Conservation (phyloP, 202 grass and related monocot species). For the Panicum hallii region DNA sequence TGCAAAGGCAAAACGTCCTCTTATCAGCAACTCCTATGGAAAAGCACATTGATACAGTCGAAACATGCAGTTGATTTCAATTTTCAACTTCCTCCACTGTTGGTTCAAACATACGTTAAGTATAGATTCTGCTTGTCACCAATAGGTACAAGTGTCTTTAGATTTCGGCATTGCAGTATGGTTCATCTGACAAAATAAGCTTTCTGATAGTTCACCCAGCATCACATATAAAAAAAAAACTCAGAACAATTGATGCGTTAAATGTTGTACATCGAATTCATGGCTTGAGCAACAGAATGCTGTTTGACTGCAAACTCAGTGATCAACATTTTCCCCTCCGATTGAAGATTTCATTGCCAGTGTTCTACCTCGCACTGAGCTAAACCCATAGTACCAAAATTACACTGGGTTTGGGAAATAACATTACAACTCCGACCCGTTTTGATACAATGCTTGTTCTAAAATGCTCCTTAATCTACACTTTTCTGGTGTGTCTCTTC, state of each 20-base stretch:
- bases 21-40: neutral
- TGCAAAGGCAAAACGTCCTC: neutral
- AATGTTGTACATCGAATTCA: constrained; percentile 3
- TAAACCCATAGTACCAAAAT: constrained; percentile 42
- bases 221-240: neutral
- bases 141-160: neutral
- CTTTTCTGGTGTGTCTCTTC: constrained; percentile 11
- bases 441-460: constrained; percentile 50
- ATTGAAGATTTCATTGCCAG: constrained; percentile 1
- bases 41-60: neutral
- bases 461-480: constrained; percentile 49
- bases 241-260: neutral
- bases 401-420: constrained; percentile 48
- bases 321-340: neutral
- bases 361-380: constrained; percentile 34
- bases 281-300: neutral
- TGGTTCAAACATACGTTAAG: neutral
- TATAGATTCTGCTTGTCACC: neutral
- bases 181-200: neutral
- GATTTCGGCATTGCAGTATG: neutral
- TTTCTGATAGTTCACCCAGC: neutral
- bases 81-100: neutral
- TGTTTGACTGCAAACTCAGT: constrained; percentile 20
- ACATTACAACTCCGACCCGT: neutral
- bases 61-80: neutral